These are phyloP conservation scores for Ceratocystiopsis sp. DNA, from an alignment of 2,329 filamentous ascomycete species.

Conservation along the genomic window DNA sequence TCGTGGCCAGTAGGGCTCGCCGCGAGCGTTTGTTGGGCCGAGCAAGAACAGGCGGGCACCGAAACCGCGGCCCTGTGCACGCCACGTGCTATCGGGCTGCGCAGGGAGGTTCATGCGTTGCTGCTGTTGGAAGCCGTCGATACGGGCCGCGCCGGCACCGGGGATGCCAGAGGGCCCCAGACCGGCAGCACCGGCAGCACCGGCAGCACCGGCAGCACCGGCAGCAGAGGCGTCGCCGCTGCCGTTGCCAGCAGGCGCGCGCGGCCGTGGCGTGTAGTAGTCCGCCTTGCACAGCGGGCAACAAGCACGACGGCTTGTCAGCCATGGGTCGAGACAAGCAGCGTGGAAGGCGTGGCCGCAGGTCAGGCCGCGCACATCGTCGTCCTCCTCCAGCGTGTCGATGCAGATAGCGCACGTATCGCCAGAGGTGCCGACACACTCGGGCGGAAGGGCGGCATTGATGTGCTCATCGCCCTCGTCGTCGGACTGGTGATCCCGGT, in stretches of 20 bases:
- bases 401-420: constrained; percentile 96
- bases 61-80: constrained; percentile 8
- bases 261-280: constrained; percentile 88
- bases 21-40: background rate
- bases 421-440: constrained; percentile 64
- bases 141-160: constrained; percentile 8
- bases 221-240: background rate
- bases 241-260: constrained; percentile 26
- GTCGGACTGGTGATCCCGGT: constrained; percentile 26
- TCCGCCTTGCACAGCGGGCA: constrained; percentile 97
- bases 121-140: constrained; percentile 12
- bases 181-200: constrained; percentile 15
- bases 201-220: constrained; percentile 14
- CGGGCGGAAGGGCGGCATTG: constrained; percentile 62
- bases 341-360: constrained; percentile 98
- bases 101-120: constrained; percentile 30
- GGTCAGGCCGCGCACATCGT: constrained; percentile 82
- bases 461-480: constrained; percentile 54
- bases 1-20: no score
- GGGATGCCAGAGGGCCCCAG: constrained; percentile 12
- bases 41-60: constrained; percentile 1
- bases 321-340: constrained; percentile 87
- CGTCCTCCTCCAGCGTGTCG: constrained; percentile 83
- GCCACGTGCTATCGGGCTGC: constrained; percentile 23
- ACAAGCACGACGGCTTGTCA: constrained; percentile 84